phyloP scores from a whole-genome alignment of 768 basidiomycete species.

The Daedalea quercina region DNA sequence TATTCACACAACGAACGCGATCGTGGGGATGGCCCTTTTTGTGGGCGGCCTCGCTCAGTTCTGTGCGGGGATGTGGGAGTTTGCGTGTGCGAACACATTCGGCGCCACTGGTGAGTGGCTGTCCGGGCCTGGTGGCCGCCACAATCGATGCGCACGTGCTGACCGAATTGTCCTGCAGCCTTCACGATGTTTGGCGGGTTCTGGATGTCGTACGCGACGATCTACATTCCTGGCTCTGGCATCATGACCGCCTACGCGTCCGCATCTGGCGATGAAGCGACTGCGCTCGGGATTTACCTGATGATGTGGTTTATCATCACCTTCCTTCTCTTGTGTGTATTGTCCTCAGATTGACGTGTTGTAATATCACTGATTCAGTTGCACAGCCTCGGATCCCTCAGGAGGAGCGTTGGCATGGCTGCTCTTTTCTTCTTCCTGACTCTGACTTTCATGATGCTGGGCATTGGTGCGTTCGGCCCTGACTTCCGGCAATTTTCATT shows the following conservation, averaged over 20 bases:
- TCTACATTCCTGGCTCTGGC: conserved; percentile 67
- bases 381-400: conserved; percentile 41
- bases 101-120: conserved; percentile 58
- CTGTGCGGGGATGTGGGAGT: conserved; percentile 81
- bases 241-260: conserved; percentile 45
- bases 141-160: background rate
- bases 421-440: conserved; percentile 47
- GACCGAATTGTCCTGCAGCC: conserved; percentile 32
- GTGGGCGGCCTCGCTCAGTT: conserved; percentile 82
- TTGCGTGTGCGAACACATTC: conserved; percentile 53
- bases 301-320: conserved; percentile 71
- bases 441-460: conserved; percentile 45
- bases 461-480: conserved; percentile 26
- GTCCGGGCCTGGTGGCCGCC: background rate
- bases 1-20: conserved; percentile 54
- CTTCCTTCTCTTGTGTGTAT: conserved; percentile 55
- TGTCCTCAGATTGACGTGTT: background rate
- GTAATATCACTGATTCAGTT: background rate
- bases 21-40: conserved; percentile 83
- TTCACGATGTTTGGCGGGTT: conserved; percentile 83
- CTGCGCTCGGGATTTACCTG: conserved; percentile 71
- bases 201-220: conserved; percentile 78
- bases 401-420: conserved; percentile 43
- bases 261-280: conserved; percentile 31
- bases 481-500: background rate